Percentiles rank a stretch among this genome's conserved stretches.
These are phyloP conservation scores for Talaromyces verruculosus DNA, from an alignment of 2,329 filamentous ascomycete species.

Conservation along the genomic window DNA sequence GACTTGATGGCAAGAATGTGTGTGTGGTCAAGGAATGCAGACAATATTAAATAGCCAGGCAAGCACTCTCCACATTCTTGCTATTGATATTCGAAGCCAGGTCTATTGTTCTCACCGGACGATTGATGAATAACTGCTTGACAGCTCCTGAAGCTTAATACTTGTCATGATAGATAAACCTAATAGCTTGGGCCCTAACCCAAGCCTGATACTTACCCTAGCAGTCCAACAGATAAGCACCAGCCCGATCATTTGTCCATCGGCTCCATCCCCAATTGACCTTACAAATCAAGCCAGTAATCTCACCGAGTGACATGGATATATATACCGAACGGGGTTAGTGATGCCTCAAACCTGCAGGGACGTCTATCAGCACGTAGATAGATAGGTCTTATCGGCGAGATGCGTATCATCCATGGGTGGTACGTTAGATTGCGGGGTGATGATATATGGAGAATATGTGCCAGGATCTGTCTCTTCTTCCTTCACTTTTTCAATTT, in stretches of 20 bases:
- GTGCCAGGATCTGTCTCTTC: not conserved
- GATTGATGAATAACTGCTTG: too few relatives aligned
- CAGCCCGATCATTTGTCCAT: not conserved
- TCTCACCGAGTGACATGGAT: too few relatives aligned
- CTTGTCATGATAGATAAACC: not conserved
- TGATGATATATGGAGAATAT: not conserved
- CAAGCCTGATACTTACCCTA: not conserved
- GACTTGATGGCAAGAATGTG: not conserved
- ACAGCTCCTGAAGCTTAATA: not conserved
- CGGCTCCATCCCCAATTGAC: not conserved
- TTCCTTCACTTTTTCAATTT: not conserved
- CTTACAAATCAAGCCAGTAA: not conserved
- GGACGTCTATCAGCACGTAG: not conserved
- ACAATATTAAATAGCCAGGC: not conserved
- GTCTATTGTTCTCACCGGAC: not conserved
- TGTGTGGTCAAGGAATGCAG: not conserved
- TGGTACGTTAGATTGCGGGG: not conserved
- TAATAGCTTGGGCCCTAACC: not conserved
- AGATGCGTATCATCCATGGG: too few relatives aligned
- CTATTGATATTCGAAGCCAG: too few relatives aligned
- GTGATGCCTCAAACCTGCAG: not conserved
- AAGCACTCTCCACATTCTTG: conserved; percentile 2
- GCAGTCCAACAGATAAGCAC: not conserved
- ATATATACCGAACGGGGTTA: not conserved
- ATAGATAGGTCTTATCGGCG: not conserved